Evolutionary conservation across 495 filamentous ascomycete genomes (phyloP), one percentile per base, ranked within the genome.

Genomic region (Trichoderma virens): DNA sequence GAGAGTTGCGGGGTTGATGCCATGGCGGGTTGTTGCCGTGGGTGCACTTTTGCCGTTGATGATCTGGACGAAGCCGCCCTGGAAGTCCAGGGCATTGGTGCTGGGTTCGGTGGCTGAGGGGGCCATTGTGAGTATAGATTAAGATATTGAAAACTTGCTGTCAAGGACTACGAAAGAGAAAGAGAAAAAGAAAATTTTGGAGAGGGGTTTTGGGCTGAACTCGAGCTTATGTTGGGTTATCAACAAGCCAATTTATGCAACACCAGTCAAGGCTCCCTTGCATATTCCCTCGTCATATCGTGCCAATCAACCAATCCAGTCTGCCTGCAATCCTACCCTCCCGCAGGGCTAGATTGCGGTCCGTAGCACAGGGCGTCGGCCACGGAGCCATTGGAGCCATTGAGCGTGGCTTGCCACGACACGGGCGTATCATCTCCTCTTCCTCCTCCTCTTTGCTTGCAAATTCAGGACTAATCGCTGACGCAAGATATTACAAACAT

Each of bases 1-100:
- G 62, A 79, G 75, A 8, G 79, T 81, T 16, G 76, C 74, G n/a
- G 80, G 80, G 66, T 82, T 75, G 62, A 71, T 70, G 20, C 61
- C 41, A 14, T 75, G 68, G 73, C 16, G 70, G 67, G 14, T 72
- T 66, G 32, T 70, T 62, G 65, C 73, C 71, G 62, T 67, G 59
- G 51, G 76, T 74, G 65, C 66, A 65, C 66, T 80, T 77, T 56
- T 56, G 45, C 79, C 77, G 66, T 79, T 76, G 66, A 81, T 75
- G 66, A 79, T 65, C 66, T 81, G 80, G 73, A 47, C 41, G 20
- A 51, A 63, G 27, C 51, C 31, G 51, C 51, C 25, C 13, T 30
- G 25, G 13, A 56, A 30, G 51, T 56, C 51, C 25, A 56, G 51
- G 23, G 5, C 30, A 9, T 56, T 13, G 23, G 25, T 13, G 25